phyloP scores from a whole-genome alignment of 1,139 yeast species.

The Hyphopichia khmerensis region DNA sequence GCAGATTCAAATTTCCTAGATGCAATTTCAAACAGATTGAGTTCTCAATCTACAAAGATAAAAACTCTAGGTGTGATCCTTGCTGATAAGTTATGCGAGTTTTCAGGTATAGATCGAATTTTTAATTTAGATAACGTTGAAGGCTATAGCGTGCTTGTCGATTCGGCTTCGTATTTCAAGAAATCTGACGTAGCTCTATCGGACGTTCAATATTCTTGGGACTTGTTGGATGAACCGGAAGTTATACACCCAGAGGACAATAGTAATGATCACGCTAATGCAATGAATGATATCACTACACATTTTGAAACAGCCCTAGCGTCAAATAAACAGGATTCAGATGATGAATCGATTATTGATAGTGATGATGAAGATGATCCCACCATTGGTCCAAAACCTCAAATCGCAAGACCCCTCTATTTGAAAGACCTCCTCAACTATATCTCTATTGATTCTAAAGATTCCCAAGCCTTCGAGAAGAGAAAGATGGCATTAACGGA shows the following conservation, averaged over 20 bases:
- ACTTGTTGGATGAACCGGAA: slow-evolving; percentile 7
- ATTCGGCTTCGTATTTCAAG: neutral
- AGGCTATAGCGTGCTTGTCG: slow-evolving; percentile 3
- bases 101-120: slow-evolving; percentile 29
- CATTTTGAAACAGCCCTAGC: neutral
- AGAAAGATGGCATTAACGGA: slow-evolving; percentile 45
- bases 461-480: slow-evolving; percentile 51
- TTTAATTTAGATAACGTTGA: slow-evolving; percentile 30
- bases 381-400: slow-evolving; percentile 32
- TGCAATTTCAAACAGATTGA: slow-evolving; percentile 45
- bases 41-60: slow-evolving; percentile 40
- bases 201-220: slow-evolving; percentile 8
- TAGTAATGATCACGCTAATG: neutral
- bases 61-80: slow-evolving; percentile 45
- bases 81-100: slow-evolving; percentile 45
- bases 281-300: neutral
- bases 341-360: slow-evolving; percentile 31
- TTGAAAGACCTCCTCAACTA: slow-evolving; percentile 62
- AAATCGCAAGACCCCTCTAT: slow-evolving; percentile 56
- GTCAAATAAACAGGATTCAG: slow-evolving; percentile 3
- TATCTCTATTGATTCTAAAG: slow-evolving; percentile 42
- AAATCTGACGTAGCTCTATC: slow-evolving; percentile 2
- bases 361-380: slow-evolving; percentile 59
- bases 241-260: neutral
- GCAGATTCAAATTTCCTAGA: slow-evolving; percentile 31